Base-by-base conservation (phyloP, 1,284 basidiomycete species). In the Farysia itapuensis region DNA sequence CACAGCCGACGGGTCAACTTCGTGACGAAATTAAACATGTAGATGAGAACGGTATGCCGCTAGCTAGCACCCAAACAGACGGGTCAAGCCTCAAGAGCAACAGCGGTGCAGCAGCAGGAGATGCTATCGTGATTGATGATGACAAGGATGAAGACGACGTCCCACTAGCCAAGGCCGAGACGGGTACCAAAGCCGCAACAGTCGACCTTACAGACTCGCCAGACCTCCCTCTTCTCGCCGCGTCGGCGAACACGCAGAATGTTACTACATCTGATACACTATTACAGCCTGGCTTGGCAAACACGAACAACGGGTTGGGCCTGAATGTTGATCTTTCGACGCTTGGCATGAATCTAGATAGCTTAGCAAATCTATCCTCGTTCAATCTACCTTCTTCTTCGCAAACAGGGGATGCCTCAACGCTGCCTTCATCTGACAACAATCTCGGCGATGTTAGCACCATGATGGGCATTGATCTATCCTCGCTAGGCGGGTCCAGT, bases 131-230 rank as follows among this genome's bases (percentile, higher is more conserved):
- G 20, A 64, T 64, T 20, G 60, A 64, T 26, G 53, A 50, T 26
- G 58, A 61, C 21, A 51, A 60, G 33, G 59, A 41, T 13, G 41
- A 64, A 29, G 60, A 64, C 39, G 60, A 64, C 19, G 49, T 64
- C 5, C 60, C 60, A 12, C 46, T 64, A 1, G 60, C 60, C 13
- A 64, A 64, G 22, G 25, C 47, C 14, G 43, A 38, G 1, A 30
- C 26, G 0, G 35, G 36, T 4, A 47, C 42, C 4, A 19, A 29
- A 2, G 21, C 38, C 2, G 28, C 26, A 9, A n/a, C 58, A 12
- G 56, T 56, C 28, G 58, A 61, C 20, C 48, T 61, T 4, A 61
- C 58, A 6, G 40, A 54, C 13, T 54, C 51, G 12, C 58, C 58
- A 12, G 42, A 50, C 2, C 37, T 51, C 9, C 12, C 9, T 9